Base-by-base conservation (phyloP, 2,329 filamentous ascomycete species). In the Fusarium duplospermum region DNA sequence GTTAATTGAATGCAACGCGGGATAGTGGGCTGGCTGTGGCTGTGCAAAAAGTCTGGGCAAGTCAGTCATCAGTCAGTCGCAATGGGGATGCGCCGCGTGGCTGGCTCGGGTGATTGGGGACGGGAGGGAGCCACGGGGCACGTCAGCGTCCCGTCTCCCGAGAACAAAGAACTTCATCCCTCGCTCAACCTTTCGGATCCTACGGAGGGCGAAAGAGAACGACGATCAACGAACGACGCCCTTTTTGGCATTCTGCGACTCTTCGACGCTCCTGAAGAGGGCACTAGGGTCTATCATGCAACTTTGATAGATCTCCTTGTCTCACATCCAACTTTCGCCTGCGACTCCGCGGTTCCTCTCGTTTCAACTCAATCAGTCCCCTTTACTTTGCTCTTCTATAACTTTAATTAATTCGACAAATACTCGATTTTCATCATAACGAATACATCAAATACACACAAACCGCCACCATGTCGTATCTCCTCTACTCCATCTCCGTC, bases 401-500 rank as follows among this genome's bases (percentile, higher is more conserved):
- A 50, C n/a, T 33, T 52, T 36, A 42, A 54, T 64, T 54, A 35
- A 57, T 54, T 64, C 35, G 16, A 71, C 61, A 45, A 42, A 22
- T n/a, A 50, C 20, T 29, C 59, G 42, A 60, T 38, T 40, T 64
- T 64, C 61, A 69, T 54, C 29, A 52, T n/a, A 20, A 24, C 50
- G 27, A 60, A 33, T 18, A 60, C 24, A 10, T 36, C 42, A 35
- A 35, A 16, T 38, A 38, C 18, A 45, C 56, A 63, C 47, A 36
- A 36, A 62, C 24, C 29, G 24, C 62, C 59, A 81, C 84, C 77
- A 97, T 97, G 94, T 88, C 86, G 72, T 96, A 95, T 86, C 82
- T 97, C 73, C 90, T 97, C 85, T 97, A 95, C 86, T 91, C 90
- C 77, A 82, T 95, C 74, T 90, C 90, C 79, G 89, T 98, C 81